Conservation (phyloP, 768 basidiomycete species). For the Lactifluus echinatus region DNA sequence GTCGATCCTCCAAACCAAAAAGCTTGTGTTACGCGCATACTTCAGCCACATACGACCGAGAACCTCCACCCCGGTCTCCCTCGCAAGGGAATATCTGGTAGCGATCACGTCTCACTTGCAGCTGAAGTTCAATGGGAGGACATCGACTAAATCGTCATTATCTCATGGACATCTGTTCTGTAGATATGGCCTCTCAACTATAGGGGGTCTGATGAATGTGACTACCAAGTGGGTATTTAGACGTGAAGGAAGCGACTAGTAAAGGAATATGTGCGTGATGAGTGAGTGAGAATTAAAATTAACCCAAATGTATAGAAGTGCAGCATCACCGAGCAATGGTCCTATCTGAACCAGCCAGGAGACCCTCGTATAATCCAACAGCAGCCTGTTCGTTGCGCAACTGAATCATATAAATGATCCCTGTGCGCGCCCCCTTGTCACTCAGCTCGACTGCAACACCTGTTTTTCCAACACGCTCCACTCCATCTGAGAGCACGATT, state of each 20-base stretch:
- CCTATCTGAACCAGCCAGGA: conserved; percentile 83
- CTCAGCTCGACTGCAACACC: conserved; percentile 95
- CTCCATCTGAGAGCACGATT: conserved; percentile 91
- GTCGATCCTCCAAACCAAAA: conserved; percentile 34
- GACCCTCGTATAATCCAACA: conserved; percentile 72
- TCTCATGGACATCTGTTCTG: background rate
- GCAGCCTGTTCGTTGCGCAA: conserved; percentile 84
- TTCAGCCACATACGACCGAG: conserved; percentile 49
- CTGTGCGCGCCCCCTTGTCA: conserved; percentile 84
- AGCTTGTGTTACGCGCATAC: conserved; percentile 42
- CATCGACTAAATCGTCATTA: background rate
- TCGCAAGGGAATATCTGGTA: conserved; percentile 67
- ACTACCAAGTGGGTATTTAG: conserved; percentile 13
- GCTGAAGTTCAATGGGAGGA: conserved; percentile 42
- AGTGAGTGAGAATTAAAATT: background rate
- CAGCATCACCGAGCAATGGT: conserved; percentile 22
- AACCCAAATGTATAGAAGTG: background rate
- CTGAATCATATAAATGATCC: conserved; percentile 96
- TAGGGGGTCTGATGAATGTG: background rate
- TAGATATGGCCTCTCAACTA: background rate
- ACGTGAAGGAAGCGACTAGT: conserved; percentile 4
- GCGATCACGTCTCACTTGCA: conserved; percentile 79
- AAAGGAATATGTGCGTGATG: background rate
- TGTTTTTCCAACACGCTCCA: conserved; percentile 97
- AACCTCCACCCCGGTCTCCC: conserved; percentile 71